Conservation (phyloP, 2,329 filamentous ascomycete genomes). For the Amphichorda felina region DNA sequence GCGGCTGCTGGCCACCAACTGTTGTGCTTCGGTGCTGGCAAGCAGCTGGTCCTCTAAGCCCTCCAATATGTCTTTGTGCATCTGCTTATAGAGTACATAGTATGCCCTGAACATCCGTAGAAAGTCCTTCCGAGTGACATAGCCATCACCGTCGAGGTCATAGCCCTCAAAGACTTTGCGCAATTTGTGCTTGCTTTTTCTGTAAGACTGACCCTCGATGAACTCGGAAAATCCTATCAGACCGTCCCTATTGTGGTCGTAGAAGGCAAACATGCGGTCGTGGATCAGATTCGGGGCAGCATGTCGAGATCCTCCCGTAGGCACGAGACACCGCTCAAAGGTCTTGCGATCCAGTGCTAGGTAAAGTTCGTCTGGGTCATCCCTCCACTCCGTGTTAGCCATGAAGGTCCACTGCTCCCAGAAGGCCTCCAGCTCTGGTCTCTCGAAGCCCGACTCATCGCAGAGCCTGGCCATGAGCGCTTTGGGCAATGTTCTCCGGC, state of each 20-base stretch:
- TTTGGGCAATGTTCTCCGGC: slow-evolving; percentile 55
- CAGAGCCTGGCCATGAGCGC: slow-evolving; percentile 56
- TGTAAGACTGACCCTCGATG: slow-evolving; percentile 64
- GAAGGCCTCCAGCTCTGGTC: slow-evolving; percentile 79
- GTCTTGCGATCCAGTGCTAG: slow-evolving; percentile 86
- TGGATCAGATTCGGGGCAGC: slow-evolving; percentile 81
- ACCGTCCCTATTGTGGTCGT: slow-evolving; percentile 81
- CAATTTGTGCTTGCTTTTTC: slow-evolving; percentile 57
- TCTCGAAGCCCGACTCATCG: slow-evolving; percentile 66
- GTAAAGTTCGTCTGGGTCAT: slow-evolving; percentile 65
- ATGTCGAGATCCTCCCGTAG: slow-evolving; percentile 67
- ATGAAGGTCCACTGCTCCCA: slow-evolving; percentile 97
- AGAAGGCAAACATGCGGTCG: slow-evolving; percentile 94
- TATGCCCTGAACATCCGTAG: slow-evolving; percentile 86
- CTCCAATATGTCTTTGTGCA: slow-evolving; percentile 74
- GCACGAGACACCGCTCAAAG: slow-evolving; percentile 83
- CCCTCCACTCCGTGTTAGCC: slow-evolving; percentile 72
- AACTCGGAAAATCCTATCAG: slow-evolving; percentile 92
- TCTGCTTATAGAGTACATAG: slow-evolving; percentile 80
- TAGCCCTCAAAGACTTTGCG: slow-evolving; percentile 75
- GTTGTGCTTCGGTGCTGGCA: slow-evolving; percentile 62
- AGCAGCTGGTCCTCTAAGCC: slow-evolving; percentile 68
- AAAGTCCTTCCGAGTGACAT: slow-evolving; percentile 75
- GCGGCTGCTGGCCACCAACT: slow-evolving; percentile 61
- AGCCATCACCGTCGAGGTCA: slow-evolving; percentile 82